Percentiles rank a stretch among this genome's conserved stretches.
Conservation (phyloP, 2,329 filamentous ascomycete genomes). For the Aureobasidium sp. region DNA sequence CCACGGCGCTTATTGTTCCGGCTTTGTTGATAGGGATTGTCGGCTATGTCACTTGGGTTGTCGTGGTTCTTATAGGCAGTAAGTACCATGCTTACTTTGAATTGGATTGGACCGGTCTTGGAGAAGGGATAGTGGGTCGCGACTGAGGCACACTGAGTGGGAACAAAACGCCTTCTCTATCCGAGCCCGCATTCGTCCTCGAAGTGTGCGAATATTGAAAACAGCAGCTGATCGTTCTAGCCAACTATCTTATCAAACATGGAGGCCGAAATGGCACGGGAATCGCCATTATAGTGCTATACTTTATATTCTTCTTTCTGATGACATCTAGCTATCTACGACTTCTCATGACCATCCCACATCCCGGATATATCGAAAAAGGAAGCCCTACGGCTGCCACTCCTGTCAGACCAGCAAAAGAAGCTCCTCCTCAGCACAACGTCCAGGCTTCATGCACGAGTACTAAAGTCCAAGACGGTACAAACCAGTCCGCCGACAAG, state of each 20-base stretch:
- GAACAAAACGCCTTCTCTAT: neutral
- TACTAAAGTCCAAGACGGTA: slow-evolving; percentile 19
- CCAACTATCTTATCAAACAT: slow-evolving; percentile 60
- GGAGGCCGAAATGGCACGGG: slow-evolving; percentile 49
- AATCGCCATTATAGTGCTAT: slow-evolving; percentile 63
- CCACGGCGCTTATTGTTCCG: slow-evolving; percentile 62
- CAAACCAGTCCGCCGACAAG: neutral
- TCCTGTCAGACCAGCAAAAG: slow-evolving; percentile 21
- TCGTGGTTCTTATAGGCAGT: slow-evolving; percentile 64
- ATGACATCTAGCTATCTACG: slow-evolving; percentile 64
- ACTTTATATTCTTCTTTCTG: slow-evolving; percentile 63
- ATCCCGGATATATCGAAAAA: slow-evolving; percentile 68
- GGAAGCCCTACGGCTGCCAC: slow-evolving; percentile 32
- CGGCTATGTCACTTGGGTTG: slow-evolving; percentile 63
- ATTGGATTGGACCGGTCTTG: neutral
- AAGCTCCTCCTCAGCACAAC: slow-evolving; percentile 9
- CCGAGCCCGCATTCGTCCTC: neutral
- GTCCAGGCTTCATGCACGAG: slow-evolving; percentile 19
- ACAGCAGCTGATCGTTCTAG: slow-evolving; percentile 36
- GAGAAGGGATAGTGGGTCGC: neutral
- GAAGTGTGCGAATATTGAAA: neutral
- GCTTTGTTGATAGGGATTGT: slow-evolving; percentile 58
- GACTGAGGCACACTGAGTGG: no score
- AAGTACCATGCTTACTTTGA: slow-evolving; percentile 29
- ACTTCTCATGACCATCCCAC: slow-evolving; percentile 56